Base-by-base conservation (phyloP, 768 basidiomycete genomes). In the Kwoniella mangroviensis region DNA sequence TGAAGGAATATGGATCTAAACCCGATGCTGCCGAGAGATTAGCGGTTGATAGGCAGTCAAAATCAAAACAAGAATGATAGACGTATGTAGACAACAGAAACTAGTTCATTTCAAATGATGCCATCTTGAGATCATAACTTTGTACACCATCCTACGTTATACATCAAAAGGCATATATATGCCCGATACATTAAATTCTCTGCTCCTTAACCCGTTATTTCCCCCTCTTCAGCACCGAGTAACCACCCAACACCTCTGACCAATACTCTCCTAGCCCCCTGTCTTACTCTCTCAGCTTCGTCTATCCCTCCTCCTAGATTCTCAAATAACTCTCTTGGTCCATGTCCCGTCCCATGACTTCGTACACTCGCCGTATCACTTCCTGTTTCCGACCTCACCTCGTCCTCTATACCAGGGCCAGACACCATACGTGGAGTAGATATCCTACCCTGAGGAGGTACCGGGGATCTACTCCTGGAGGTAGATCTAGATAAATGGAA, bases 161-260 rank as follows among this genome's bases (percentile, higher is more conserved):
- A 34, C 34, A 34, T 34, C 34, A 34, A 34, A 28, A 34, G 34
- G n/a, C n/a, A n/a, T n/a, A n/a, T n/a, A n/a, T n/a, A n/a, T n/a
- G n/a, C n/a, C n/a, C n/a, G n/a, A n/a, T n/a, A n/a, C n/a, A n/a
- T n/a, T n/a, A n/a, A n/a, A n/a, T n/a, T n/a, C n/a, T n/a, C 34
- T 34, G 6, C 9, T 34, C 34, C 68, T 4, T 52, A 56, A 15
- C 63, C 64, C 13, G 51, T 41, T 13, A 81, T 73, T 72, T 84
- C 81, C 21, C 78, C 75, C 62, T 84, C 84, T 34, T 94, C 94
- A 13, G 89, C 91, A 52, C 96, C 96, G 67, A 98, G 89, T 34
- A 98, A 86, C 96, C 96, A 98, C 34, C 95, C 95, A 63, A 98
- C 92, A 9, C 96, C 96, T 77, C 91, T 90, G 45, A 92, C 91